Evolutionary conservation across 2,329 filamentous ascomycete species (phyloP), one percentile per base, ranked within the genome.

Genomic region (Lasiodiplodia gonubiensis): DNA sequence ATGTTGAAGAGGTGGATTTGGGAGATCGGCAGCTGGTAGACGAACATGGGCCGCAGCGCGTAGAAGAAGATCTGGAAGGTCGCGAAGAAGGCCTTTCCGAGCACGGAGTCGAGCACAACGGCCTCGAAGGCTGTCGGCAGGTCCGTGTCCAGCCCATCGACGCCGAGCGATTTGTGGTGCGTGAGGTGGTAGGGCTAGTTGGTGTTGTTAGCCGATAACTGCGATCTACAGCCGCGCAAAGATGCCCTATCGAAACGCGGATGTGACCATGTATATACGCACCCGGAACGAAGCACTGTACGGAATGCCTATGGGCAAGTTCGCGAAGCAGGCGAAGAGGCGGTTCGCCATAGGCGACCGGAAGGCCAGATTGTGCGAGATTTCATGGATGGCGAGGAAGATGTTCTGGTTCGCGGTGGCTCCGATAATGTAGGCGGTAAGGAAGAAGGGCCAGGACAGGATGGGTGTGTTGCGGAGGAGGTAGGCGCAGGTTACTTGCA

Each of bases 51-150:
- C 18, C 95, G 92, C 61, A 99, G 81, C 74, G 95, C 95, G 83
- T 99, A 99, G 86, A 99, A 99, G 78, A 99, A 87, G 80, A 99
- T 97, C 82, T 99, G 95, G 83, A 97, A 99, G 72, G 95, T 99
- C 83, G 92, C 94, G 86, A 99, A 99, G 85, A 99, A 99, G 72
- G 95, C 90, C 82, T 99, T 99, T 79, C 95, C 95, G 21, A 94
- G 88, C 73, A 99, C 90, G 8, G 93, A 97, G 84, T 99, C 92
- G 74, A 99, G 90, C 78, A 99, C 91, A 77, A 97, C 82, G 70
- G 93, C 94, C 83, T 99, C 95, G 61, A 97, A 81, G 59, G 92
- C 89, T 21, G 95, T 98, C 27, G 95, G 95, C 33, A 99, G 89
- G 77, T 99, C 95, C 53, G 94, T 97, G 79, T 99, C 95, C 52